Evolutionary conservation across 495 filamentous ascomycete species (phyloP), one percentile per base, ranked within the genome.

Genomic region (Talaromyces proteolyticus): DNA sequence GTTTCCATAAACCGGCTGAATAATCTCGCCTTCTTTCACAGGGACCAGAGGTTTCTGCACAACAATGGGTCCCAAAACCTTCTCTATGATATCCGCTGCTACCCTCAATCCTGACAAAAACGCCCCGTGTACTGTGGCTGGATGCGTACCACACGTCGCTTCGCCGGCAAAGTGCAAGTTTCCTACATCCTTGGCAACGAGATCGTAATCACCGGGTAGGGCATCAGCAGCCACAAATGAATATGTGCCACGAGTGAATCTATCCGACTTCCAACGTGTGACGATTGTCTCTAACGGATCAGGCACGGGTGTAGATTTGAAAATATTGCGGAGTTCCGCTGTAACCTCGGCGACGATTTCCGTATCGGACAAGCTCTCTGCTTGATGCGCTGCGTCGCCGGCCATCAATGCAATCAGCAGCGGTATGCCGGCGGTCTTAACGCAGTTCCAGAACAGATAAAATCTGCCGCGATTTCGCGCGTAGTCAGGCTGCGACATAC

Each of bases 81-180:
- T 65, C 44, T 88, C 83, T 42, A 95, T 75, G 1, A 97, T 76
- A 51, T 97, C 90, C 16, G 87, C 79, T 3, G 94, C 93, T 3
- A 87, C 92, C 16, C 92, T 83, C 3, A 96, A 75, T 7, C 93
- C 93, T 6, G 91, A 94, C 18, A 99, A 80, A 63, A 96, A 99
- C 5, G 93, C 93, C 6, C 93, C 93, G 56, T 99, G 93, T 1
- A 97, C 93, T 4, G 93, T 97, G 22, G 93, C 93, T 7, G 93
- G 93, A 64, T 99, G 91, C 2, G 89, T 94, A 42, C 88, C 89
- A 63, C 86, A 95, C 3, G 93, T 96, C 36, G 93, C 92, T 68
- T 99, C 93, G 20, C 93, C 93, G 3, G 94, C 93, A 67, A 99
- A 99, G 71, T 92, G 91, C 16, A 99, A 71, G 51, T 93, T 95